A percentile compares a stretch with the other conserved stretches of the same genome.
Evolutionary conservation across 2,329 filamentous ascomycete species (phyloP).

Genomic region (Pyrenophora graminea): DNA sequence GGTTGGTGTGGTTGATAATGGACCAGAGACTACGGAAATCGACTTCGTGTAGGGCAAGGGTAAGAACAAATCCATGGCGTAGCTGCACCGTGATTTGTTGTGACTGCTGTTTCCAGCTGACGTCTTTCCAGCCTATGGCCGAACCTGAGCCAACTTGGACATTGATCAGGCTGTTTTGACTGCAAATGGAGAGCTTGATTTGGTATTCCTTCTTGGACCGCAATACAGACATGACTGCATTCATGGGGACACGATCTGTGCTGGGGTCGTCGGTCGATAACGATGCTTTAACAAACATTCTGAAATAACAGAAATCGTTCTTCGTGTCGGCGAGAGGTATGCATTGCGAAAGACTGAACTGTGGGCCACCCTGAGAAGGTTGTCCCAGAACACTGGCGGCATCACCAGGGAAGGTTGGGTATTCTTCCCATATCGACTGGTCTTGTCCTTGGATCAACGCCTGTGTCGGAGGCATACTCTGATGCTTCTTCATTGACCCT

Average conservation of each 20-base stretch:
- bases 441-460: constrained; percentile 78
- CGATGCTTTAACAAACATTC: constrained; percentile 74
- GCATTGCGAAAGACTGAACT: constrained; percentile 62
- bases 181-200: constrained; percentile 74
- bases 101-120: constrained; percentile 74
- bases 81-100: constrained; percentile 70
- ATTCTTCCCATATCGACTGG: constrained; percentile 79
- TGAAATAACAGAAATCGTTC: constrained; percentile 76
- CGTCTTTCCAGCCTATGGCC: constrained; percentile 75
- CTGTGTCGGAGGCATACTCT: constrained; percentile 67
- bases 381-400: constrained; percentile 65
- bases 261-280: constrained; percentile 72
- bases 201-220: constrained; percentile 71
- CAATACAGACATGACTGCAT: constrained; percentile 75
- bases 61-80: constrained; percentile 74
- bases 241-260: constrained; percentile 69
- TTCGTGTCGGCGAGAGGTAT: constrained; percentile 77
- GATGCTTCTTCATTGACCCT: constrained; percentile 82
- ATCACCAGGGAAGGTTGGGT: constrained; percentile 73
- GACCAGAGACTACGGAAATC: constrained; percentile 80
- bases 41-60: constrained; percentile 71
- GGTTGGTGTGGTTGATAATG: constrained; percentile 82
- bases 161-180: constrained; percentile 78
- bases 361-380: constrained; percentile 48
- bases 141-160: constrained; percentile 72